phyloP scores from a whole-genome alignment of 805 yeast species.

The Candida railenensis region DNA sequence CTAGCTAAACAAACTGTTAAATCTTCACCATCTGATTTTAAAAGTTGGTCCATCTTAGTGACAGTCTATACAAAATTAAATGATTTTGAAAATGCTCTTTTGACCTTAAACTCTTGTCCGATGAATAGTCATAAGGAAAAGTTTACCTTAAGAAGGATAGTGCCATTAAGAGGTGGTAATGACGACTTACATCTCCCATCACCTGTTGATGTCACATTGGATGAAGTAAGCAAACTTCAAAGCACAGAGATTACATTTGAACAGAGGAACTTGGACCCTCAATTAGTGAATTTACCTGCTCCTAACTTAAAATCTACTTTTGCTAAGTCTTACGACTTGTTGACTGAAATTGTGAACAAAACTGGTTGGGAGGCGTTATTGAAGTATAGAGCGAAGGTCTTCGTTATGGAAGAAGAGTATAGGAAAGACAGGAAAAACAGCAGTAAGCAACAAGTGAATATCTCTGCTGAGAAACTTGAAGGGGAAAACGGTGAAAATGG shows the following conservation, averaged over 20 bases:
- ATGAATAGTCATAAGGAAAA: slow-evolving; percentile 75
- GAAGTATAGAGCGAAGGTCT: slow-evolving; percentile 45
- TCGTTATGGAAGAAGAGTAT: slow-evolving; percentile 49
- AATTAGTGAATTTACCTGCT: slow-evolving; percentile 63
- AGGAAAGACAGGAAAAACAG: slow-evolving; percentile 33
- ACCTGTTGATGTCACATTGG: slow-evolving; percentile 71
- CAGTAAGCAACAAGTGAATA: slow-evolving; percentile 5
- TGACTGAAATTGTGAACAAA: slow-evolving; percentile 43
- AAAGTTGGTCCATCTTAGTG: slow-evolving; percentile 70
- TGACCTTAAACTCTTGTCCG: slow-evolving; percentile 77
- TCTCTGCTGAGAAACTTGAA: slow-evolving; percentile 10
- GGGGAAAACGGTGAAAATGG: slow-evolving; percentile 7
- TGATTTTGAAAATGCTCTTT: slow-evolving; percentile 68
- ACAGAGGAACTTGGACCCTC: slow-evolving; percentile 63
- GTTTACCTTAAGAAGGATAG: slow-evolving; percentile 58
- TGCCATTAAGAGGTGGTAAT: slow-evolving; percentile 45
- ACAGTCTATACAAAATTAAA: slow-evolving; percentile 60
- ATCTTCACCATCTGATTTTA: slow-evolving; percentile 72
- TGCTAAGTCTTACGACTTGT: slow-evolving; percentile 44
- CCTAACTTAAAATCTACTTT: slow-evolving; percentile 56
- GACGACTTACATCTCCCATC: slow-evolving; percentile 70
- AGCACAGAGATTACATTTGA: slow-evolving; percentile 65
- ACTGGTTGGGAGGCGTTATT: slow-evolving; percentile 48
- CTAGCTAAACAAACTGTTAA: slow-evolving; percentile 65
- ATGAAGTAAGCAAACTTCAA: slow-evolving; percentile 65